Percentiles rank a stretch among this genome's conserved stretches.
Conservation (phyloP, 2,329 filamentous ascomycete species). For the Alternaria sp. region DNA sequence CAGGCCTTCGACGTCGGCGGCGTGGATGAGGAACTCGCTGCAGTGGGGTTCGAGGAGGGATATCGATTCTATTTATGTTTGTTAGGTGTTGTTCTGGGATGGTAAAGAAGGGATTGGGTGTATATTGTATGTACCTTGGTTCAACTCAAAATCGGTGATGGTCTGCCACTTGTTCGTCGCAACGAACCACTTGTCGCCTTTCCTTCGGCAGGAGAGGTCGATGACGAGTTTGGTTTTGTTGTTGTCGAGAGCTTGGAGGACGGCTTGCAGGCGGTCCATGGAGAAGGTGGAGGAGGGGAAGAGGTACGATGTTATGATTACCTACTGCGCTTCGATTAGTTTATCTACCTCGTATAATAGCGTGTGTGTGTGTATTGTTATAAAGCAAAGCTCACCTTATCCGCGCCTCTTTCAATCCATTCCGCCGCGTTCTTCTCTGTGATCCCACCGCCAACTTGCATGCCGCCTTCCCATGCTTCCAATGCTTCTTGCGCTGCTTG, state of each 20-base stretch:
- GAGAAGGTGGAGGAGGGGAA: constrained; percentile 87
- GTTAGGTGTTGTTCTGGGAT: neutral
- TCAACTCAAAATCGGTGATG: constrained; percentile 94
- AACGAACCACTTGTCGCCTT: constrained; percentile 85
- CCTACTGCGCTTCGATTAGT: constrained; percentile 62
- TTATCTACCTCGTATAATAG: neutral
- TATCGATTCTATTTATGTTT: constrained; percentile 84
- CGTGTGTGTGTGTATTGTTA: neutral
- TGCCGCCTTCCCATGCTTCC: constrained; percentile 74
- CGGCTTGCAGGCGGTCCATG: constrained; percentile 73
- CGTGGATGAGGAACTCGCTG: constrained; percentile 95
- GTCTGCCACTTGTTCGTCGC: constrained; percentile 99
- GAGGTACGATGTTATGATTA: constrained; percentile 95
- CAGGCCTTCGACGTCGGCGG: constrained; percentile 93
- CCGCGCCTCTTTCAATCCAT: constrained; percentile 88
- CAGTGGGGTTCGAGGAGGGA: constrained; percentile 84
- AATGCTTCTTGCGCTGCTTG: constrained; percentile 80
- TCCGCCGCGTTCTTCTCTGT: constrained; percentile 79
- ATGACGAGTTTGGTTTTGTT: constrained; percentile 86
- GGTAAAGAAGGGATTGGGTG: neutral
- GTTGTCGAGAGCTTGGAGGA: constrained; percentile 74
- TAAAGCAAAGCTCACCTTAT: constrained; percentile 70
- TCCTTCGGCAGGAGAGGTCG: constrained; percentile 87
- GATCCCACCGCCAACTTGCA: constrained; percentile 96
- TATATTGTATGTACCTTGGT: constrained; percentile 66